Evolutionary conservation across 768 basidiomycete genomes (phyloP).

Genomic region (Galerina marginata): DNA sequence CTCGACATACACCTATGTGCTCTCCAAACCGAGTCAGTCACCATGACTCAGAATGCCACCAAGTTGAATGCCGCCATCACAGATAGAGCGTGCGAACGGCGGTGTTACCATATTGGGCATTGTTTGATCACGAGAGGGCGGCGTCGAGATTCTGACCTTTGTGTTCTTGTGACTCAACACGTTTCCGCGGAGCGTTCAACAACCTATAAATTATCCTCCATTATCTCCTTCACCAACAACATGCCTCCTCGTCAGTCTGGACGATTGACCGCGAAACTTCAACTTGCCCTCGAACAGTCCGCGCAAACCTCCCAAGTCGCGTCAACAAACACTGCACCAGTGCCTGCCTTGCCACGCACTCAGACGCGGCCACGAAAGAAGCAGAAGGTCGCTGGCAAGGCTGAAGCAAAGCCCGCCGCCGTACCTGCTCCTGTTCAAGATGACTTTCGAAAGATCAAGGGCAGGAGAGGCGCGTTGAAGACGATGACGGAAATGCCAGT

Average conservation of each 20-base stretch:
- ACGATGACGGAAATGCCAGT: slow-evolving; percentile 39
- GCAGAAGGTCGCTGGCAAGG: background rate
- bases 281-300: background rate
- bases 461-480: slow-evolving; percentile 29
- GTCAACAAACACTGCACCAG: background rate
- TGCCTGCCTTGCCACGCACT: background rate
- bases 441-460: slow-evolving; percentile 19
- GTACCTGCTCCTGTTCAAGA: background rate
- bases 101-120: background rate
- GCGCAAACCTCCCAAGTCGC: background rate
- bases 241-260: slow-evolving; percentile 3
- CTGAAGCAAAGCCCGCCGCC: background rate
- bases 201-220: background rate
- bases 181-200: background rate
- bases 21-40: too few species aligned
- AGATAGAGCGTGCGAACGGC: background rate
- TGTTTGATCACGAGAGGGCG: background rate
- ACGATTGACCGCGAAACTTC: background rate
- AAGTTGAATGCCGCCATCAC: too few species aligned
- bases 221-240: background rate
- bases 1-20: too few species aligned
- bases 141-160: background rate
- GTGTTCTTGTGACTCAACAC: background rate
- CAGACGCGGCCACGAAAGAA: slow-evolving; percentile 3
- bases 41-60: too few species aligned